These are phyloP conservation scores for Eucalyptus pauciflora DNA, from an alignment of 345 rosid species.

Conservation along the genomic window DNA sequence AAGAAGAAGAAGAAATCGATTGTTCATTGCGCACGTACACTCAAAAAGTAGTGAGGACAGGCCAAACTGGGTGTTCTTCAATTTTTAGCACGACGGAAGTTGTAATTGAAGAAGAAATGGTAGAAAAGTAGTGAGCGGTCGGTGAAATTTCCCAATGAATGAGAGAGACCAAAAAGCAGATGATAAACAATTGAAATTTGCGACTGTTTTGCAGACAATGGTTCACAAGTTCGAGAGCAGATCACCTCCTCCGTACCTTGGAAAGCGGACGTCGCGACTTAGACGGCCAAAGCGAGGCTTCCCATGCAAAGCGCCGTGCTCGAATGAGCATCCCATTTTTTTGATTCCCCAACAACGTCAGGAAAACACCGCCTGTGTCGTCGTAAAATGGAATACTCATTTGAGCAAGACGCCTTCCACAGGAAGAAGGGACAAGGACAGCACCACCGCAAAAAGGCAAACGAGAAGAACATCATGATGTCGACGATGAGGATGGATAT, in stretches of 20 bases:
- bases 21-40: background rate
- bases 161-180: background rate
- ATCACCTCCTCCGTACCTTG: background rate
- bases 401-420: constrained; percentile 33
- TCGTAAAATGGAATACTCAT: constrained; percentile 31
- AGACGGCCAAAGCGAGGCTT: background rate
- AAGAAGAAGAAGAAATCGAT: background rate
- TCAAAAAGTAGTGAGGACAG: background rate
- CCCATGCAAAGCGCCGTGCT: constrained; percentile 20
- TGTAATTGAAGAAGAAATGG: background rate
- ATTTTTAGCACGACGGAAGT: background rate
- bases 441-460: background rate
- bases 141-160: background rate
- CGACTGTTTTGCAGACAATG: background rate
- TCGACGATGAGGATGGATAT: background rate
- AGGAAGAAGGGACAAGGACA: background rate
- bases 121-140: background rate
- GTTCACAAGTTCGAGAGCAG: background rate
- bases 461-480: background rate
- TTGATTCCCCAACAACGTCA: background rate
- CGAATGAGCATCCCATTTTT: constrained; percentile 22
- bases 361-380: background rate
- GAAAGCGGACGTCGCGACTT: background rate
- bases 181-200: background rate
- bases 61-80: background rate